Percentiles rank a stretch among this genome's conserved stretches.
These are phyloP conservation scores for Sugiyamaella mastotermitis DNA, from an alignment of 805 yeast species.

Conservation along the genomic window DNA sequence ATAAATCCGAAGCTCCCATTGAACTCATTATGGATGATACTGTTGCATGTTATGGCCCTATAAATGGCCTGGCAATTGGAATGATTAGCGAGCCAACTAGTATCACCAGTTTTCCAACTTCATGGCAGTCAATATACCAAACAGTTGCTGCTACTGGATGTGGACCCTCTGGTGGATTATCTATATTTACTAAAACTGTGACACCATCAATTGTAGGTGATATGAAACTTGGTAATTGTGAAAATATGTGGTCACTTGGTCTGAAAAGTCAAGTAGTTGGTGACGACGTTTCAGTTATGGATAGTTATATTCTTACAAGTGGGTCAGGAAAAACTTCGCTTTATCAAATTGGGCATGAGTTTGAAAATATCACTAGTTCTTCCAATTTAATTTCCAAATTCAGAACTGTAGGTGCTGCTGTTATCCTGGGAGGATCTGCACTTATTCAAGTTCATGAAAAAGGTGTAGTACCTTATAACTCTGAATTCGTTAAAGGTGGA, in stretches of 20 bases:
- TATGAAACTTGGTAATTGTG: constrained; percentile 67
- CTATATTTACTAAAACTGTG: constrained; percentile 60
- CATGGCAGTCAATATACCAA: constrained; percentile 37
- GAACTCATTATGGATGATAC: constrained; percentile 35
- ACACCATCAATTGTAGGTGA: constrained; percentile 65
- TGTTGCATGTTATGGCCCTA: constrained; percentile 65
- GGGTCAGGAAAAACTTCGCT: constrained; percentile 45
- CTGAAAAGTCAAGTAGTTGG: constrained; percentile 13
- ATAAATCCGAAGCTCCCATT: no score
- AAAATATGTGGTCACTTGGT: constrained; percentile 16
- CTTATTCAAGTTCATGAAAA: constrained; percentile 72
- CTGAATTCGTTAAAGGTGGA: constrained; percentile 10
- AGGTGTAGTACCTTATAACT: constrained; percentile 49
- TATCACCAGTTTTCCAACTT: no score
- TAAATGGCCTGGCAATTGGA: constrained; percentile 62
- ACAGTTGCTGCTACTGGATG: constrained; percentile 68
- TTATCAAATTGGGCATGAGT: constrained; percentile 33
- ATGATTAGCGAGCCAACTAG: constrained; percentile 51
- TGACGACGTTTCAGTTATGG: constrained; percentile 34
- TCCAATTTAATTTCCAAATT: constrained; percentile 57
- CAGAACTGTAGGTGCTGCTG: constrained; percentile 61
- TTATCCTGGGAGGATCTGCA: constrained; percentile 46
- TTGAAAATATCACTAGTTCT: constrained; percentile 48
- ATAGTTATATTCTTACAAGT: constrained; percentile 63
- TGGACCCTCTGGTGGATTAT: constrained; percentile 46